These are phyloP conservation scores for Mortierella sp. DNA, from an alignment of 371 early-diverging fungal species.

Conservation along the genomic window DNA sequence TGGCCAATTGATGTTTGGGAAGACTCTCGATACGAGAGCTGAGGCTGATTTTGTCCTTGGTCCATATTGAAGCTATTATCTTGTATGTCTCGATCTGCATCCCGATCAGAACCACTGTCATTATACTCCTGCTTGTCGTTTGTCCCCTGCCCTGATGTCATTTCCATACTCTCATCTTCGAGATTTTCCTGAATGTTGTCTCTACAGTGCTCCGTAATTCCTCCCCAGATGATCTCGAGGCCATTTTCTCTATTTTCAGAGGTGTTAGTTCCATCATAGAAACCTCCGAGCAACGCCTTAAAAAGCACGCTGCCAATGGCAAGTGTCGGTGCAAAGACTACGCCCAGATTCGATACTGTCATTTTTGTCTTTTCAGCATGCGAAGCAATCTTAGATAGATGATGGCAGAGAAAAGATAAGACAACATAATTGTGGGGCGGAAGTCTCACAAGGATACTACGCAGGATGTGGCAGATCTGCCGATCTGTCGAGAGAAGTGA, in stretches of 20 bases:
- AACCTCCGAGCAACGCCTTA: constrained; percentile 47
- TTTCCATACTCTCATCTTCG: constrained; percentile 4
- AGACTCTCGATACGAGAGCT: not conserved
- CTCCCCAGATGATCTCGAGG: constrained; percentile 52
- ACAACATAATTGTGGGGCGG: constrained; percentile 44
- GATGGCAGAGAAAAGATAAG: constrained; percentile 45
- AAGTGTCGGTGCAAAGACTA: constrained; percentile 57
- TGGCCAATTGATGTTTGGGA: not conserved
- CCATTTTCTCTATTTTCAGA: constrained; percentile 42
- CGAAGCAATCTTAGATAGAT: constrained; percentile 50
- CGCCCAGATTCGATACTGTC: constrained; percentile 50
- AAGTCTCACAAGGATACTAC: constrained; percentile 40
- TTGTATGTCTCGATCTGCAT: not conserved
- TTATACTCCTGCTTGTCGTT: not conserved
- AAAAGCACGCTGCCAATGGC: constrained; percentile 49
- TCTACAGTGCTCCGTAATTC: constrained; percentile 19
- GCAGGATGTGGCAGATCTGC: constrained; percentile 49
- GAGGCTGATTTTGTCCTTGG: not conserved
- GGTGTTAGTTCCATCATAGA: constrained; percentile 33
- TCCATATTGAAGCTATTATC: too few relatives aligned
- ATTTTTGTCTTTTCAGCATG: constrained; percentile 51
- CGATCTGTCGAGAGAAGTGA: constrained; percentile 46
- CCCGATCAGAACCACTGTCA: too few relatives aligned
- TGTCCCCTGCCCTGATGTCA: not conserved
- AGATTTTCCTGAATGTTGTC: constrained; percentile 21